A percentile compares a stretch with the other conserved stretches of the same genome.
These are phyloP conservation scores for Penstemon davidsonii DNA, from an alignment of 257 asterid genomes.

Conservation along the genomic window DNA sequence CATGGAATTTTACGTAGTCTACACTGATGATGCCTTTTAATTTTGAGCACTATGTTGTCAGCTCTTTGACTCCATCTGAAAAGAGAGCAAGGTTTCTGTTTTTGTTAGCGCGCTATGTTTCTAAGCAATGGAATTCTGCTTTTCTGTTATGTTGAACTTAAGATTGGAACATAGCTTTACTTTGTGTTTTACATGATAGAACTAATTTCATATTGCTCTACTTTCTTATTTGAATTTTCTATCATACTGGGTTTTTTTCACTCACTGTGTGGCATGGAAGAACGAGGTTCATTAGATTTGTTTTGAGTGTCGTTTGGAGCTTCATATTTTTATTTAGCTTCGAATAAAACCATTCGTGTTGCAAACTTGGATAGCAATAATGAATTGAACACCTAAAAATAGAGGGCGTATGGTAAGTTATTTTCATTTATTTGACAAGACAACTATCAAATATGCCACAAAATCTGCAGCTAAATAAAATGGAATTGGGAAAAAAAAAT, in stretches of 20 bases:
- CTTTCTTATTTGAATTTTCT: neutral
- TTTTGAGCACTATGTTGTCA: neutral
- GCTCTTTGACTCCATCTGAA: neutral
- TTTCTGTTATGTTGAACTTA: conserved; percentile 3
- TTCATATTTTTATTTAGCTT: no score
- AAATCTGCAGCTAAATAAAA: no score
- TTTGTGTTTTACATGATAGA: neutral
- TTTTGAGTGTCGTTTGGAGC: no score
- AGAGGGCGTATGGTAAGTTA: no score
- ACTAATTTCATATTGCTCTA: neutral
- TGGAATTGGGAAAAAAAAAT: no score
- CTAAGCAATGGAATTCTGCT: neutral
- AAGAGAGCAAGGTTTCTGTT: neutral
- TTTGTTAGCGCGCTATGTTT: neutral
- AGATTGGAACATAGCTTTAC: neutral
- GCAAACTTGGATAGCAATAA: neutral
- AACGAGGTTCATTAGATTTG: neutral
- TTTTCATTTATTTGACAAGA: no score
- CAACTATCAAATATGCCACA: no score
- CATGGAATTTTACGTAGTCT: conserved; percentile 76
- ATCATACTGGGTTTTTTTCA: neutral
- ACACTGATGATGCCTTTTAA: conserved; percentile 35
- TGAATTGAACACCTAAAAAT: no score
- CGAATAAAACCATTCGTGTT: neutral
- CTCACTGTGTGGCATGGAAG: neutral